Conservation (phyloP, 2,329 filamentous ascomycete genomes). For the Diplodia sapinea region DNA sequence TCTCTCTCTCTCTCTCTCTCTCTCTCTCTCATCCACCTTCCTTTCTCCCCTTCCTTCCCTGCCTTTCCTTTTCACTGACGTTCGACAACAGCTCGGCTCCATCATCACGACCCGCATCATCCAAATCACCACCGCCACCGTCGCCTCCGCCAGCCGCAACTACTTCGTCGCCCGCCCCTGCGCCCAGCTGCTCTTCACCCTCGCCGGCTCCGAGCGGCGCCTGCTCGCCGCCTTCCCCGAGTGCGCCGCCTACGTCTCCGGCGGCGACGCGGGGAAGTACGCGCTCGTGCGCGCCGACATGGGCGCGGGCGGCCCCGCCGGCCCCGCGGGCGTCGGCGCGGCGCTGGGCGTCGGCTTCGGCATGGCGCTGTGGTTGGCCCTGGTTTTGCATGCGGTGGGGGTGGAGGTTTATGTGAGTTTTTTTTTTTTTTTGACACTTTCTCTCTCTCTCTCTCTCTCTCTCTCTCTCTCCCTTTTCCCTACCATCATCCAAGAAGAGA, state of each 20-base stretch:
- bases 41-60: background rate
- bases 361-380: background rate
- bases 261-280: slow-evolving; percentile 36
- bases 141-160: slow-evolving; percentile 46
- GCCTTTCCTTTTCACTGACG: background rate
- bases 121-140: slow-evolving; percentile 50
- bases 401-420: slow-evolving; percentile 45
- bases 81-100: slow-evolving; percentile 48
- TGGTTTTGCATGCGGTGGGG: background rate
- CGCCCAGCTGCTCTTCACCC: background rate
- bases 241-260: slow-evolving; percentile 53
- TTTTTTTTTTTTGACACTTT: no score
- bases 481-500: no score
- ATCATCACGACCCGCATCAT: slow-evolving; percentile 62
- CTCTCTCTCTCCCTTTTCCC: no score
- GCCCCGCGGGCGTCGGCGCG: background rate
- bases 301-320: background rate
- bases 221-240: slow-evolving; percentile 40
- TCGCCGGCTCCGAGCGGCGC: background rate
- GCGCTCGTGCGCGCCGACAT: slow-evolving; percentile 41
- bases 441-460: no score
- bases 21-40: no score
- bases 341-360: background rate
- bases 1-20: no score
- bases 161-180: slow-evolving; percentile 37